Percentiles rank a stretch among this genome's conserved stretches.
Conservation (phyloP, 306 rosid species). For the Vachellia collinsii region DNA sequence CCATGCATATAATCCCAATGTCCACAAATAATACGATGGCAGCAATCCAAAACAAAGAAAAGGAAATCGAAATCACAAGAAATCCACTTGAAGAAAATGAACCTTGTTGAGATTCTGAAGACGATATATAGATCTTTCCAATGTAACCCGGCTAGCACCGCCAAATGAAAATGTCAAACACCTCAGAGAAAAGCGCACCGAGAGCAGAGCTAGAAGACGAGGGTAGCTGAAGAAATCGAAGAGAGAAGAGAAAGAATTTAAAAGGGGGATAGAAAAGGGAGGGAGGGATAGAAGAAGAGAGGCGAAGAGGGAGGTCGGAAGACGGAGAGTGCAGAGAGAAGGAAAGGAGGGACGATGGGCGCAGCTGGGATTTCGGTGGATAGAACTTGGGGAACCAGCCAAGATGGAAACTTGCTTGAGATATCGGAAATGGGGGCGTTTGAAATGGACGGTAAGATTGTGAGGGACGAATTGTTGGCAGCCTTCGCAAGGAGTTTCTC, state of each 20-base stretch:
- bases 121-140: not conserved
- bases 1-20: constrained; percentile 16
- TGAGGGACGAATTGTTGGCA: constrained; percentile 29
- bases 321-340: constrained; percentile 25
- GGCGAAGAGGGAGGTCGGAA: not conserved
- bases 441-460: constrained; percentile 44
- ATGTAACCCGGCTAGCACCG: not conserved
- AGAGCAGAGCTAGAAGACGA: constrained; percentile 1
- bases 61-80: not conserved
- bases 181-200: not conserved
- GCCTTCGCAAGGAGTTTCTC: constrained; percentile 17
- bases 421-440: constrained; percentile 12
- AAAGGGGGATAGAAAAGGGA: not conserved
- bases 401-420: constrained; percentile 24
- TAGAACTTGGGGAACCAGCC: constrained; percentile 50
- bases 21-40: constrained; percentile 11
- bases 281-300: constrained; percentile 10
- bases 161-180: constrained; percentile 1
- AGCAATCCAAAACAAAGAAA: not conserved
- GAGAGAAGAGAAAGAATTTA: constrained; percentile 15
- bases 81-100: constrained; percentile 21
- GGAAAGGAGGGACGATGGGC: constrained; percentile 55
- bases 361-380: constrained; percentile 68
- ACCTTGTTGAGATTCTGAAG: constrained; percentile 30
- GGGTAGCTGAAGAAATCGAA: constrained; percentile 19